Evolutionary conservation across 352 stramenopile genomes (phyloP).

Genomic region (Phytophthora nicotianae): DNA sequence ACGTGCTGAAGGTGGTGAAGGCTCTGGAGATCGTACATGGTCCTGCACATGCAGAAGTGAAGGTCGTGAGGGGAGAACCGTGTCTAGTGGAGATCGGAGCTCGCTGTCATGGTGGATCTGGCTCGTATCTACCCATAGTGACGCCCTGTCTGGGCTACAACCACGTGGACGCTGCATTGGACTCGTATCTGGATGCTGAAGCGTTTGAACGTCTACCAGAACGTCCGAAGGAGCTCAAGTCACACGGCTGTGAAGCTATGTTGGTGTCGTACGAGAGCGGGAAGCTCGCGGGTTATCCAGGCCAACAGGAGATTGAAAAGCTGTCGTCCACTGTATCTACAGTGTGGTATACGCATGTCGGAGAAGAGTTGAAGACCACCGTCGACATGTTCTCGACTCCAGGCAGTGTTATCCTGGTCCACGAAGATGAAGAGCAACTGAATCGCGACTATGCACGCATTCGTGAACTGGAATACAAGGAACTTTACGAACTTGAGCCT

Average conservation of each 20-base stretch:
- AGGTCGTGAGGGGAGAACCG: conserved; percentile 77
- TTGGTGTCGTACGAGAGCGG: conserved; percentile 90
- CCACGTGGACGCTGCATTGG: conserved; percentile 90
- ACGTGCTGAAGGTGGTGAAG: conserved; percentile 78
- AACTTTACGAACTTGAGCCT: conserved; percentile 60
- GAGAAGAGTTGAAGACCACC: conserved; percentile 66
- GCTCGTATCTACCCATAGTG: conserved; percentile 91
- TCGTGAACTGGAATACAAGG: conserved; percentile 79
- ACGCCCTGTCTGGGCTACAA: conserved; percentile 92
- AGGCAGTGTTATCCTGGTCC: conserved; percentile 82
- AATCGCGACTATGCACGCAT: conserved; percentile 85
- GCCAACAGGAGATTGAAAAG: conserved; percentile 83
- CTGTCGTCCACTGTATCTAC: conserved; percentile 90
- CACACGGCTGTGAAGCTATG: conserved; percentile 91
- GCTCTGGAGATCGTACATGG: conserved; percentile 85
- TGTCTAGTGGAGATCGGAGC: conserved; percentile 96
- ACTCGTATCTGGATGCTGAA: conserved; percentile 83
- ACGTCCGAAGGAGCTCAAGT: conserved; percentile 67
- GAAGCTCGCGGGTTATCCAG: conserved; percentile 83
- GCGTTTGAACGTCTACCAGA: conserved; percentile 59
- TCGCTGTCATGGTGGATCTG: conserved; percentile 94
- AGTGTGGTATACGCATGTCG: conserved; percentile 70
- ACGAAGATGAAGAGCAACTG: conserved; percentile 78
- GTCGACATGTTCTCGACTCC: conserved; percentile 93
- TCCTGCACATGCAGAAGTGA: conserved; percentile 89